phyloP scores from a whole-genome alignment of 192 early-diverging fungal species.

The Funneliformis geosporum region DNA sequence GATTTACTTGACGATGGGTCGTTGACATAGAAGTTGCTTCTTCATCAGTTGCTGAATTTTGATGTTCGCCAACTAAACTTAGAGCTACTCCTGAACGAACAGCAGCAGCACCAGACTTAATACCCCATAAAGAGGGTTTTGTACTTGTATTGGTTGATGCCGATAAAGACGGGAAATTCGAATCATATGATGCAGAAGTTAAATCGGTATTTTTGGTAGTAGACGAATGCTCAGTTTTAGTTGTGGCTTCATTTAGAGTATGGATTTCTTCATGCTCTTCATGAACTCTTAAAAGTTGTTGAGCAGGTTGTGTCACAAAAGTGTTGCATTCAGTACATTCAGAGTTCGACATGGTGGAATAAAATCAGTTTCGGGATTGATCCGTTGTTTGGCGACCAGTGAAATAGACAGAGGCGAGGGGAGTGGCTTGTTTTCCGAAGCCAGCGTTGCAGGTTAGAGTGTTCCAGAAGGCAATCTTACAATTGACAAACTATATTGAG shows the following conservation, averaged over 20 bases:
- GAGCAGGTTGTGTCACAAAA: neutral
- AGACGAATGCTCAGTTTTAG: neutral
- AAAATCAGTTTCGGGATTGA: constrained; percentile 20
- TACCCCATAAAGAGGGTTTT: constrained; percentile 11
- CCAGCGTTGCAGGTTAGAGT: constrained; percentile 25
- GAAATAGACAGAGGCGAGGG: neutral
- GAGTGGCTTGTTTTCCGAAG: constrained; percentile 20
- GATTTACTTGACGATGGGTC: neutral
- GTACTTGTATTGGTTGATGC: neutral
- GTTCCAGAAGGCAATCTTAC: neutral
- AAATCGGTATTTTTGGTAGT: neutral
- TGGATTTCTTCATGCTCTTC: neutral
- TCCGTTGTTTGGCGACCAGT: constrained; percentile 25
- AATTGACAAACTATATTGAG: neutral
- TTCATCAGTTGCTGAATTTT: neutral
- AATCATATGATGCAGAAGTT: constrained; percentile 10
- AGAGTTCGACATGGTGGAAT: neutral
- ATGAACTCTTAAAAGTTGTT: constrained; percentile 9
- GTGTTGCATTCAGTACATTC: neutral
- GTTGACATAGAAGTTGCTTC: neutral
- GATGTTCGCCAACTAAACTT: neutral
- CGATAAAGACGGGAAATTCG: constrained; percentile 24
- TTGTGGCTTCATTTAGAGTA: neutral
- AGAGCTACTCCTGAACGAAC: neutral
- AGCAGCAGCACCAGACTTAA: neutral